Conservation (phyloP, 345 rosid species). For the Pugionium cornutum region DNA sequence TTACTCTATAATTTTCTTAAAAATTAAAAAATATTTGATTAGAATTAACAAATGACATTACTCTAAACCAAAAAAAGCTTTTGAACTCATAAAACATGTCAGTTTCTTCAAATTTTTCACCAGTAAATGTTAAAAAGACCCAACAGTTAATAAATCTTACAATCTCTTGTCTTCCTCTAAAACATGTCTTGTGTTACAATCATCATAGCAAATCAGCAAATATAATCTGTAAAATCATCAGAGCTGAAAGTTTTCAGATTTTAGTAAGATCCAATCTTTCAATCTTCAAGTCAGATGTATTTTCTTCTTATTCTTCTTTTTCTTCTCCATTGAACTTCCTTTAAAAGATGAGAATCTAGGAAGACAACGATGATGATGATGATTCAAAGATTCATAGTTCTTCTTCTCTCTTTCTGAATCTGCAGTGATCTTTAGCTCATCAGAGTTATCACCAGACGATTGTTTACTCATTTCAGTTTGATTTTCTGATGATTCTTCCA, state of each 20-base stretch:
- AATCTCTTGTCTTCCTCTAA: background rate
- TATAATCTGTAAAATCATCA: background rate
- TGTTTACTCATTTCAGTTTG: constrained; percentile 20
- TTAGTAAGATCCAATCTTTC: background rate
- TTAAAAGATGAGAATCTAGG: constrained; percentile 60
- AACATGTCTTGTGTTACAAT: background rate
- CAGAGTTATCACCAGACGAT: constrained; percentile 53
- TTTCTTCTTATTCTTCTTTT: constrained; percentile 51
- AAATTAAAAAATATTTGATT: background rate
- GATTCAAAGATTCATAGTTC: constrained; percentile 39
- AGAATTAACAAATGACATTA: background rate
- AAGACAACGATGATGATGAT: constrained; percentile 56
- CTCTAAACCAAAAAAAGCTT: background rate
- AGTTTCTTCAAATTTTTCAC: background rate
- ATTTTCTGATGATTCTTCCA: constrained; percentile 34
- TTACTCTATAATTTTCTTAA: no score
- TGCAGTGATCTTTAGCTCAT: constrained; percentile 57
- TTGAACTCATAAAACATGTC: no score
- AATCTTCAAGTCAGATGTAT: constrained; percentile 36
- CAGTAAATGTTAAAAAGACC: background rate
- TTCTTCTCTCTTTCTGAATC: constrained; percentile 42
- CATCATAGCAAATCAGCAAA: constrained; percentile 8
- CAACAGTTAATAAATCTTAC: background rate
- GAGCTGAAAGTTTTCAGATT: constrained; percentile 1
- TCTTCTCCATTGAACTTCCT: constrained; percentile 58